Conservation (phyloP, 805 yeast genomes). For the Pichia manshurica region DNA sequence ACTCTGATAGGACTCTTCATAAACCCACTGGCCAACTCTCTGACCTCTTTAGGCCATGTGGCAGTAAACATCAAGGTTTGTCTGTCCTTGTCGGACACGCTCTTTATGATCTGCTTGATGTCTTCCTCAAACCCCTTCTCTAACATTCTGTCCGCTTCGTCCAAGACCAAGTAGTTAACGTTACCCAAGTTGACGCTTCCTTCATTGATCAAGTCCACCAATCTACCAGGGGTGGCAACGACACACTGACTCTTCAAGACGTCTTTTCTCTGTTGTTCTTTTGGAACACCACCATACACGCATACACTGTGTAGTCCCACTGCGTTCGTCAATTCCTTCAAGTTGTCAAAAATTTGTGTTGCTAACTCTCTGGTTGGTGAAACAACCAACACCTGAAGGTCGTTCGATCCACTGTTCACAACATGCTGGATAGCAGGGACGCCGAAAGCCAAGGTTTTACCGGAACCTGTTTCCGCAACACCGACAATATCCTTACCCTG, state of each 20-base stretch:
- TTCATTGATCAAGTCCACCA: slow-evolving; percentile 84
- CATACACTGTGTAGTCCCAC: slow-evolving; percentile 70
- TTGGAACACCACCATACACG: slow-evolving; percentile 96
- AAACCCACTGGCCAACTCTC: slow-evolving; percentile 81
- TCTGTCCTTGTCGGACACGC: slow-evolving; percentile 49
- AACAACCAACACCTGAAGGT: slow-evolving; percentile 72
- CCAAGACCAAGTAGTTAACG: slow-evolving; percentile 78
- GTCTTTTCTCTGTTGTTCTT: slow-evolving; percentile 78
- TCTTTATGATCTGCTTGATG: slow-evolving; percentile 68
- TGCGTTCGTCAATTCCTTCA: slow-evolving; percentile 56
- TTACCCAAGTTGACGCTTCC: slow-evolving; percentile 66
- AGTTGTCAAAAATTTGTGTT: slow-evolving; percentile 83
- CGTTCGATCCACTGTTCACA: slow-evolving; percentile 37
- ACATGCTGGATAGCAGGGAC: slow-evolving; percentile 89
- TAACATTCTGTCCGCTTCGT: slow-evolving; percentile 98
- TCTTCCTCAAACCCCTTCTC: slow-evolving; percentile 98
- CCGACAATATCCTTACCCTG: slow-evolving; percentile 84
- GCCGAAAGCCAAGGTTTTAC: slow-evolving; percentile 95
- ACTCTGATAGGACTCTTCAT: slow-evolving; percentile 85
- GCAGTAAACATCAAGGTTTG: slow-evolving; percentile 99
- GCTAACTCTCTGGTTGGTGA: slow-evolving; percentile 99
- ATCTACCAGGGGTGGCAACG: slow-evolving; percentile 97
- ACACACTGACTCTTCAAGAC: slow-evolving; percentile 68
- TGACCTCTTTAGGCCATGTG: slow-evolving; percentile 99
- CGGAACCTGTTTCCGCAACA: slow-evolving; percentile 98